Base-by-base conservation (phyloP, 192 early-diverging fungal genomes). In the Coemansia sp. region DNA sequence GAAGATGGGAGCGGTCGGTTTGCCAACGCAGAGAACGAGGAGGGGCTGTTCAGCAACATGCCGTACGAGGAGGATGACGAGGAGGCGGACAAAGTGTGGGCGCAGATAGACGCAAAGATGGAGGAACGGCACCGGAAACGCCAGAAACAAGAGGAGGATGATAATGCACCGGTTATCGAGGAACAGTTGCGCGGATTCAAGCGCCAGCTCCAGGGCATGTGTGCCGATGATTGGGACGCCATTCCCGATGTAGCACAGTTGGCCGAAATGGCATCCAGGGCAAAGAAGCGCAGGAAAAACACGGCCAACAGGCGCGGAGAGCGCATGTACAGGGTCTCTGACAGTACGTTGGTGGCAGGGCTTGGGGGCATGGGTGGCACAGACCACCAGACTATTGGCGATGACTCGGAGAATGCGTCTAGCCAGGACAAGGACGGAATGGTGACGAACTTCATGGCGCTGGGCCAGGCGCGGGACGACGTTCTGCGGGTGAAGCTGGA, bases 31-130 rank as follows among this genome's bases (percentile, higher is more conserved):
- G 95, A 96, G 52, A 95, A 98, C 62, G 95, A 98, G 55, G 88
- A 87, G 5, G 94, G 94, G 22, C 76, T 99, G 33, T 99, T 98
- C 67, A 87, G 85, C 59, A 82, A 85, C 6, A 82, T 85, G 28
- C 92, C 92, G 6, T 98, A 98, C 61, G 97, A 96, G 48, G 90
- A 87, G 19, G 96, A 98, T 62, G 97, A 99, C 66, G 95, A 96
- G 67, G 97, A 99, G 67, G 97, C 97, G 2, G 97, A 99, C 65
- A 74, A 84, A 50, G 90, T 99, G 11, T 99, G 92, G 76, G 89
- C 90, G 19, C 77, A 86, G 44, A 89, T 99, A 47, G 97, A 98
- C 54, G 75, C 76, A 14, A 91, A 92, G 58, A 93, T 96, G 91
- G 93, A 96, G 57, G 89, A 94, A 58, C 81, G 94, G 28, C 82